These are phyloP conservation scores for Magnusiomyces paraingens DNA, from an alignment of 1,139 yeast species.

Conservation along the genomic window DNA sequence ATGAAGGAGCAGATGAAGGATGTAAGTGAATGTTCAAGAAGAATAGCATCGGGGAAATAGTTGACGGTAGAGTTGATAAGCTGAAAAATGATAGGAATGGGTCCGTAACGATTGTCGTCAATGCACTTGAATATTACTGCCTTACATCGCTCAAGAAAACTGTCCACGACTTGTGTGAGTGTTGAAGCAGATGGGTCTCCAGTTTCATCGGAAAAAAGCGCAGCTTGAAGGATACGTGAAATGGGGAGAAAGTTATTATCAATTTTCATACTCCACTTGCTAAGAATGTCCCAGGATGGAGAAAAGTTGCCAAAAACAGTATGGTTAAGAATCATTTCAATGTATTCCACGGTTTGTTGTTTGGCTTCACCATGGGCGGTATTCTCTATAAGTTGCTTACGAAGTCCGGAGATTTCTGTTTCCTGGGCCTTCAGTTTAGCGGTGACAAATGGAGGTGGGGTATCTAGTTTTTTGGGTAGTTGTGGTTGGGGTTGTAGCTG, in stretches of 20 bases:
- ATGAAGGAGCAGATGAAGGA: not conserved
- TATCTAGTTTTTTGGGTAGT: too few species aligned
- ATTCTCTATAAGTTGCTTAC: not conserved
- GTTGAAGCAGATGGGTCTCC: too few species aligned
- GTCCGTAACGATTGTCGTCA: not conserved
- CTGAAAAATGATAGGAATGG: constrained; percentile 2
- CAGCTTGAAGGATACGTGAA: not conserved
- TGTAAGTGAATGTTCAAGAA: not conserved
- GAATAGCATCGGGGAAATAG: not conserved
- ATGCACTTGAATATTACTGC: not conserved
- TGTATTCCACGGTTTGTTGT: not conserved
- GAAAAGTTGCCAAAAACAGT: not conserved
- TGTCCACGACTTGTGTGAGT: not conserved
- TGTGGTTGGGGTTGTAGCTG: too few species aligned
- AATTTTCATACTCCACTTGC: not conserved
- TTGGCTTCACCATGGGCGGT: too few species aligned
- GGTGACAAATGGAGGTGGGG: too few species aligned
- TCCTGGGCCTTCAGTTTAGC: not conserved
- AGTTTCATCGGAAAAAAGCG: not conserved
- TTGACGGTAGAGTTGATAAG: not conserved
- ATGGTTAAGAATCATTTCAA: not conserved
- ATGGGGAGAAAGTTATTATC: not conserved
- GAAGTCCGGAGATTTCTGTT: not conserved
- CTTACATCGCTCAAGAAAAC: not conserved
- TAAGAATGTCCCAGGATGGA: not conserved